A percentile compares a stretch with the other conserved stretches of the same genome.
phyloP scores from a whole-genome alignment of 805 yeast genomes.

The Ogataea pilisensis region DNA sequence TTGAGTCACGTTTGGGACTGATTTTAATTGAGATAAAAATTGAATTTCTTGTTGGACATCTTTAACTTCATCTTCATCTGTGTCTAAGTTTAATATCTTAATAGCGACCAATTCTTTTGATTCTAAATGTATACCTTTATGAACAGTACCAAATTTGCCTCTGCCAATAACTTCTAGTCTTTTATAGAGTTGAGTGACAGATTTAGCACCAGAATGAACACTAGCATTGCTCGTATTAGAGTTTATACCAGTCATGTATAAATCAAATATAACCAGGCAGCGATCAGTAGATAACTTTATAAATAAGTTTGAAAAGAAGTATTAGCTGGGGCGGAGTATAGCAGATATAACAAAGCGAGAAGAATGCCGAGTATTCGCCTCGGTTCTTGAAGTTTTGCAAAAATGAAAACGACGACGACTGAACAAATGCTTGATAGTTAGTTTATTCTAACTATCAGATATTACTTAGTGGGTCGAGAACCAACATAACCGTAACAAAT shows the following conservation, averaged over 20 bases:
- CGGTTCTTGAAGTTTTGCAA: no score
- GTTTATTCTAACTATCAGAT: no score
- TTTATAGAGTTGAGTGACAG: conserved; percentile 45
- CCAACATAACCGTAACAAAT: no score
- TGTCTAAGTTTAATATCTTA: conserved; percentile 86
- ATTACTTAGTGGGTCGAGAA: no score
- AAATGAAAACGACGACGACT: no score
- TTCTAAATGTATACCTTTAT: conserved; percentile 70
- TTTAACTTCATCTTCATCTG: conserved; percentile 88
- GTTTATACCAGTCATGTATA: background rate
- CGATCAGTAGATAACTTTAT: no score
- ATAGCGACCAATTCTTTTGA: conserved; percentile 85
- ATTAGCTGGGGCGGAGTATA: no score
- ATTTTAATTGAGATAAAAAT: conserved; percentile 74
- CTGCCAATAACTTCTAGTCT: conserved; percentile 90
- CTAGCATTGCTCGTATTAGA: background rate
- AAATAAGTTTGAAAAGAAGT: no score
- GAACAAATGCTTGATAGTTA: no score
- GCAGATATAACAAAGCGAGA: no score
- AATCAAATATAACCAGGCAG: no score
- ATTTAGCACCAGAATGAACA: conserved; percentile 4
- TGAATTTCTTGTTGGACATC: conserved; percentile 94
- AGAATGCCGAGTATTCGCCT: no score
- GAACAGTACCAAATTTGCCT: conserved; percentile 96
- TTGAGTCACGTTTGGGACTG: conserved; percentile 87